phyloP scores from a whole-genome alignment of 768 basidiomycete species.

The Lenzites betulinus region DNA sequence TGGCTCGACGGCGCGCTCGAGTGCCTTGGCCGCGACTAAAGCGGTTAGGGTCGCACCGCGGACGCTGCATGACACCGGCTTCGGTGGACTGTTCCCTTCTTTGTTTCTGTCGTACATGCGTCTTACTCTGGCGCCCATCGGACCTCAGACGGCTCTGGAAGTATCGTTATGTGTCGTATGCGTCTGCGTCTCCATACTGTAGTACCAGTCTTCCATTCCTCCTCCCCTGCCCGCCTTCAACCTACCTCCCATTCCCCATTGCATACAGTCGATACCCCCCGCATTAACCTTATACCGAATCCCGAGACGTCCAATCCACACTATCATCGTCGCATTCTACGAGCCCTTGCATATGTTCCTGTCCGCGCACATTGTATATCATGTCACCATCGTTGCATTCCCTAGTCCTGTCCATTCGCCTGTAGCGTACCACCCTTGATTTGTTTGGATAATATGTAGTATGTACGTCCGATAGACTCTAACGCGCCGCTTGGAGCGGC shows the following conservation, averaged over 20 bases:
- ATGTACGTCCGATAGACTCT: conserved; percentile 7
- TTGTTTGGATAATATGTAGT: conserved; percentile 12
- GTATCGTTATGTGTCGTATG: conserved; percentile 10
- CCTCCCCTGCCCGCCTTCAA: neutral
- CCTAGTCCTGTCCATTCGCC: conserved; percentile 3
- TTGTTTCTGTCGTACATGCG: neutral
- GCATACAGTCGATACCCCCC: conserved; percentile 14
- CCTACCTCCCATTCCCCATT: neutral
- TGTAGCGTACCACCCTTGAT: conserved; percentile 8
- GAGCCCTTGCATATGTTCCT: conserved; percentile 11
- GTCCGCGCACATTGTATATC: neutral
- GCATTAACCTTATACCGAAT: conserved; percentile 15
- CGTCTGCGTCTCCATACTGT: neutral
- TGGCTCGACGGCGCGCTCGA: conserved; percentile 61
- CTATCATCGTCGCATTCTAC: conserved; percentile 9
- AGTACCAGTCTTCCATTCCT: conserved; percentile 8
- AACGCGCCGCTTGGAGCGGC: neutral
- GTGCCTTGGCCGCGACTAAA: conserved; percentile 17
- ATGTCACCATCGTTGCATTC: neutral
- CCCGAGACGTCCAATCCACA: neutral
- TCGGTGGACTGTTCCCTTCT: neutral
- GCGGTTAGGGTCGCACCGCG: neutral
- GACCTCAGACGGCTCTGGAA: conserved; percentile 1
- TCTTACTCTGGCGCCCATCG: neutral
- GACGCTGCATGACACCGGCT: neutral